Conservation (phyloP, 1,284 basidiomycete species). For the Psilocybe mexicana region DNA sequence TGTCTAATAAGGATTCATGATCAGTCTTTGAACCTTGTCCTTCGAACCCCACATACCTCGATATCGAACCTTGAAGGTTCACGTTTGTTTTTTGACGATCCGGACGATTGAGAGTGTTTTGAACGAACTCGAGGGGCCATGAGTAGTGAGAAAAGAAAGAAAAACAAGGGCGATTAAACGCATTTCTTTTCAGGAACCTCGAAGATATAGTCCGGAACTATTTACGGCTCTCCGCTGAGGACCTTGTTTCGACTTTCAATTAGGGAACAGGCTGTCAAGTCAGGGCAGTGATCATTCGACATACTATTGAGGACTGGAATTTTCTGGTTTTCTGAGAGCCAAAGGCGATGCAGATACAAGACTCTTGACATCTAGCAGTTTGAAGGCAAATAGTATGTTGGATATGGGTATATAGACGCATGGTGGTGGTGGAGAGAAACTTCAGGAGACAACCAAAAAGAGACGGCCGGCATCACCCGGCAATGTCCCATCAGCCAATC, state of each 20-base stretch:
- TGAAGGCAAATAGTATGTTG: no score
- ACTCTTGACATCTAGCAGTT: no score
- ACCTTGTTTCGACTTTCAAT: neutral
- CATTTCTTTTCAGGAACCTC: no score
- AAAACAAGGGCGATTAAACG: neutral
- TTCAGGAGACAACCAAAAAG: no score
- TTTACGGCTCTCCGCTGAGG: neutral
- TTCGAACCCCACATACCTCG: neutral
- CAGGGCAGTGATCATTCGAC: neutral
- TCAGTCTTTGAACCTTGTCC: no score
- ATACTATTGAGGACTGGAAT: neutral
- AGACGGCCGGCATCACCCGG: no score
- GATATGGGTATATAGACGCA: no score
- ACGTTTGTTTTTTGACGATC: neutral
- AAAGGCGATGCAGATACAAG: no score
- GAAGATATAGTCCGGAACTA: no score
- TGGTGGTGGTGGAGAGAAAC: no score
- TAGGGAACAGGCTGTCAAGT: neutral
- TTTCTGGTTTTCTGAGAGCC: no score
- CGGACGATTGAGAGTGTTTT: neutral
- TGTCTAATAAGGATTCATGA: neutral
- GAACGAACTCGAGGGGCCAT: neutral
- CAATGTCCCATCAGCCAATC: no score
- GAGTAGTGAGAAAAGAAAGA: neutral
- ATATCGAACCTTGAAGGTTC: conserved; percentile 1